Conservation (phyloP, 768 basidiomycete genomes). For the Boletus reticulatus region DNA sequence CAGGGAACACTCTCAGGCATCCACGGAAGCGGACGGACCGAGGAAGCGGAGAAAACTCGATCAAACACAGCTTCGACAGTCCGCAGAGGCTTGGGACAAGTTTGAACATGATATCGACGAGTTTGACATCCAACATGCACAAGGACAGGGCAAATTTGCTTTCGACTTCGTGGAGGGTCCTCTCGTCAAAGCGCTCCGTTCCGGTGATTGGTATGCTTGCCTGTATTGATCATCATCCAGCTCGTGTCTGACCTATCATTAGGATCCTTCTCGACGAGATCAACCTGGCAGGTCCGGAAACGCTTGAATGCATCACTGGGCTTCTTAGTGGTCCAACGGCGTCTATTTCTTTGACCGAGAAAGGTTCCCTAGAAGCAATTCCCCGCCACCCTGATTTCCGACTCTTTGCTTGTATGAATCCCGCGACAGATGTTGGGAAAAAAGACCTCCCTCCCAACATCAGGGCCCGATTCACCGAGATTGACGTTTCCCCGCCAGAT, state of each 20-base stretch:
- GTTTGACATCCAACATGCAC: conserved; percentile 89
- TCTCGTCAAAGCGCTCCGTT: conserved; percentile 82
- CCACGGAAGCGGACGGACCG: conserved; percentile 44
- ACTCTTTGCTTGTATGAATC: conserved; percentile 99
- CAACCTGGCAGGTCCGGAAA: conserved; percentile 92
- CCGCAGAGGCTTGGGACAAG: conserved; percentile 58
- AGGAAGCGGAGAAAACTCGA: conserved; percentile 73
- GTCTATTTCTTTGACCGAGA: conserved; percentile 91
- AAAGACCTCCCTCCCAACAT: conserved; percentile 93
- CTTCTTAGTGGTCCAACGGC: conserved; percentile 81
- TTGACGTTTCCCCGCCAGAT: conserved; percentile 94
- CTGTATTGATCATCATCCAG: background rate
- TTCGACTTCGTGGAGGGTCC: conserved; percentile 97
- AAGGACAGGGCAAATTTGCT: conserved; percentile 83
- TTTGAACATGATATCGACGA: conserved; percentile 69
- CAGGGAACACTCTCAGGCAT: conserved; percentile 24
- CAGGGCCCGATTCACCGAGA: conserved; percentile 89
- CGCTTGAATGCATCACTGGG: conserved; percentile 88
- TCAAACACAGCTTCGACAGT: conserved; percentile 37
- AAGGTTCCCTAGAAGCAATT: conserved; percentile 86
- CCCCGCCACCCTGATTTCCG: conserved; percentile 94
- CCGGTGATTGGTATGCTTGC: conserved; percentile 81
- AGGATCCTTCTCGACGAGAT: conserved; percentile 97
- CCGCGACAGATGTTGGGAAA: conserved; percentile 97
- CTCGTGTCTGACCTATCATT: background rate